Percentiles rank a stretch among this genome's conserved stretches.
Conservation (phyloP, 2,329 filamentous ascomycete species). For the Sporothrix mexicana region DNA sequence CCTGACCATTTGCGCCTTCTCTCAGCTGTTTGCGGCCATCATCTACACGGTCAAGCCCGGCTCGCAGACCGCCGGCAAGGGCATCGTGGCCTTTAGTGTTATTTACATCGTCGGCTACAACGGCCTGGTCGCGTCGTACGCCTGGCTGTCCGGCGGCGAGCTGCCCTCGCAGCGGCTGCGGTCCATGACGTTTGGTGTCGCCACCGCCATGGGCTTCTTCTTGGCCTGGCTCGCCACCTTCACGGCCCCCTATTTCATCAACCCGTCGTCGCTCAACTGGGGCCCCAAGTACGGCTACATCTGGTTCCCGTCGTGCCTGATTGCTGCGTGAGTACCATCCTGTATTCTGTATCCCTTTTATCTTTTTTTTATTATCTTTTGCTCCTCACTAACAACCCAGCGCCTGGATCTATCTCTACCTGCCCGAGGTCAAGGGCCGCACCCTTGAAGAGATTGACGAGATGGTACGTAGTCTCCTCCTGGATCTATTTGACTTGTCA, state of each 20-base stretch:
- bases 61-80: slow-evolving; percentile 49
- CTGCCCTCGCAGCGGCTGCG: slow-evolving; percentile 62
- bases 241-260: slow-evolving; percentile 66
- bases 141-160: slow-evolving; percentile 63
- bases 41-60: slow-evolving; percentile 55
- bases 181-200: slow-evolving; percentile 62
- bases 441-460: slow-evolving; percentile 62
- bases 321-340: slow-evolving; percentile 42
- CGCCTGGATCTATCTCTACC: slow-evolving; percentile 54
- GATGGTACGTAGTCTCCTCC: too few relatives aligned
- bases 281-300: slow-evolving; percentile 64
- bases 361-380: background rate
- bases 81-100: slow-evolving; percentile 59
- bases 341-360: background rate
- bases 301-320: slow-evolving; percentile 52
- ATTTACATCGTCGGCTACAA: slow-evolving; percentile 62
- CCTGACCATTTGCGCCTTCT: slow-evolving; percentile 57
- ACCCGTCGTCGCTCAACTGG: slow-evolving; percentile 59
- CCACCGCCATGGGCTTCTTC: slow-evolving; percentile 60
- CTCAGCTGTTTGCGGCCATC: slow-evolving; percentile 60
- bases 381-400: slow-evolving; percentile 29
- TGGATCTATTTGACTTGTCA: too few relatives aligned
- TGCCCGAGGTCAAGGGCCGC: slow-evolving; percentile 60
- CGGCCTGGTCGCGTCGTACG: slow-evolving; percentile 58
- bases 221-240: slow-evolving; percentile 64